Conservation (phyloP, 345 rosid genomes). For the Linum usitatissimum region DNA sequence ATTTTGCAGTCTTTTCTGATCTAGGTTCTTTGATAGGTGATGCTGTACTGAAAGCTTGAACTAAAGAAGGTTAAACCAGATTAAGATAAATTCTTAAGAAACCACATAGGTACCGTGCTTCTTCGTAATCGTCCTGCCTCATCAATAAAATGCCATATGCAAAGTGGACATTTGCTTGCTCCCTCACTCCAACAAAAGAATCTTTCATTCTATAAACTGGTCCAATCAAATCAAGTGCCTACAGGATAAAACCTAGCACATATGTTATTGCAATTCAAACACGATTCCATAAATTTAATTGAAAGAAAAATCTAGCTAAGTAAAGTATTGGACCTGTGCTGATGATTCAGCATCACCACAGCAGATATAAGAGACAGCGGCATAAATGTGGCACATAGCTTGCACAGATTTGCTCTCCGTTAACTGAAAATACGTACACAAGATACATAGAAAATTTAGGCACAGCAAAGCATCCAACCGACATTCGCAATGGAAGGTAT, state of each 20-base stretch:
- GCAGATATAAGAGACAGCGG: constrained; percentile 86
- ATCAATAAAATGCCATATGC: constrained; percentile 86
- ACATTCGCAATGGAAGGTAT: not conserved
- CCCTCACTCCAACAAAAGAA: constrained; percentile 75
- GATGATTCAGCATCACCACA: constrained; percentile 92
- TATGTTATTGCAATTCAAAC: not conserved
- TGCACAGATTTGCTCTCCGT: constrained; percentile 85
- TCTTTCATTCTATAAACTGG: constrained; percentile 72
- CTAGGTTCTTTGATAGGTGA: too few species aligned
- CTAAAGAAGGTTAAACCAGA: not conserved
- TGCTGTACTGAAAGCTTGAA: too few species aligned
- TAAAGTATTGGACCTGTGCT: constrained; percentile 46
- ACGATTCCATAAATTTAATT: not conserved
- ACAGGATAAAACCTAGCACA: constrained; percentile 13
- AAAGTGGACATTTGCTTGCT: constrained; percentile 84
- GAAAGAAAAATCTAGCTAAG: not conserved
- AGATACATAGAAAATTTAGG: not conserved
- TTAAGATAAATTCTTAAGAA: not conserved
- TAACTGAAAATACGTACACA: constrained; percentile 35
- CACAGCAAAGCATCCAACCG: not conserved
- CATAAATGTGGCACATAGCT: constrained; percentile 87
- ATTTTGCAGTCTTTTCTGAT: too few species aligned
- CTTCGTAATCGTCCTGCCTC: constrained; percentile 89
- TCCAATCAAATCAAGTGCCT: constrained; percentile 93
- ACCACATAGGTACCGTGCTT: constrained; percentile 52